Percentiles rank a stretch among this genome's conserved stretches.
Conservation (phyloP, 768 basidiomycete genomes). For the Coprinopsis cinerea region DNA sequence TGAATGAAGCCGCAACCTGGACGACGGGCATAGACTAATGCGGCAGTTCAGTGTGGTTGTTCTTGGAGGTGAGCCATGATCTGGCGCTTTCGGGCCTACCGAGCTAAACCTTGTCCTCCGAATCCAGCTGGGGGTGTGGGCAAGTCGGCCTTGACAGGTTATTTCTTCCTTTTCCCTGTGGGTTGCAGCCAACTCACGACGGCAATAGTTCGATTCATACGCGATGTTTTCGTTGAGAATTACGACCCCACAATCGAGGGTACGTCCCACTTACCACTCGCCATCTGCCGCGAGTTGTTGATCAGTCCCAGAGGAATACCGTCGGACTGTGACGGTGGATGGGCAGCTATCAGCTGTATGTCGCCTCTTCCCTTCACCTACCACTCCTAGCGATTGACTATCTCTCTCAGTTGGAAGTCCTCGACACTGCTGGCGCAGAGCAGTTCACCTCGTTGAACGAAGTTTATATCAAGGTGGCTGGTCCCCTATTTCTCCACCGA, state of each 20-base stretch:
- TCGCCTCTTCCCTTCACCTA: constrained; percentile 6
- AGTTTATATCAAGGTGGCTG: constrained; percentile 67
- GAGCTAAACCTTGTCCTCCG: constrained; percentile 8
- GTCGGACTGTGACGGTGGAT: constrained; percentile 59
- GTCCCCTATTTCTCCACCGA: neutral
- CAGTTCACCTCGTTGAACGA: constrained; percentile 80
- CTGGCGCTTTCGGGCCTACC: constrained; percentile 2
- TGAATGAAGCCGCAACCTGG: neutral
- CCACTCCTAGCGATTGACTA: neutral
- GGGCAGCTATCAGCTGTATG: constrained; percentile 57
- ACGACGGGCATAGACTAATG: constrained; percentile 31
- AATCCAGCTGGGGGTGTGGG: constrained; percentile 77
- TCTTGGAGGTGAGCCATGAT: constrained; percentile 56
- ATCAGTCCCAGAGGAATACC: constrained; percentile 57
- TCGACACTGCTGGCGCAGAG: constrained; percentile 84
- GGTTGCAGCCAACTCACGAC: constrained; percentile 3
- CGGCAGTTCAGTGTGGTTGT: constrained; percentile 74
- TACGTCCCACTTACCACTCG: constrained; percentile 19
- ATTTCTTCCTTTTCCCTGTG: constrained; percentile 1
- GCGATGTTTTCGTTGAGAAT: constrained; percentile 64
- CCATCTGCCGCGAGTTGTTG: neutral
- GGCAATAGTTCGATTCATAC: constrained; percentile 58
- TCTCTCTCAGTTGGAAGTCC: constrained; percentile 59
- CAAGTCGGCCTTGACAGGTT: constrained; percentile 76
- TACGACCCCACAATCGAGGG: constrained; percentile 88